Conservation (phyloP, 2,329 filamentous ascomycete genomes). For the Biscogniauxia mediterranea region DNA sequence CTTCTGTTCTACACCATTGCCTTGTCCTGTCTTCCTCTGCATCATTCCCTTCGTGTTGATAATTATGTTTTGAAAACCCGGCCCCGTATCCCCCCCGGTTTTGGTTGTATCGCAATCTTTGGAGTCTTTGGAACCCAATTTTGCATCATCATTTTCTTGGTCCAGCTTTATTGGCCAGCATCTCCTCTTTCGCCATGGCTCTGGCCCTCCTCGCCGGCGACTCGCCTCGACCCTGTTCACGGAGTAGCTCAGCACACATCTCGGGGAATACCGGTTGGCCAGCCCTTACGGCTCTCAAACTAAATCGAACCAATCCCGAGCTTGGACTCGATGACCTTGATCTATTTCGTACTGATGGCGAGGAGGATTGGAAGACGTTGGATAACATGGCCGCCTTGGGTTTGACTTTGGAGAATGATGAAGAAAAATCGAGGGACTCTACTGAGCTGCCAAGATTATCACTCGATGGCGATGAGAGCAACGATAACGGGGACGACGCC, state of each 20-base stretch:
- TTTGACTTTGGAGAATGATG: conserved; percentile 35
- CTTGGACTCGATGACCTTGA: conserved; percentile 34
- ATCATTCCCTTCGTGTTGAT: conserved; percentile 29
- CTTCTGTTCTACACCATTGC: conserved; percentile 3
- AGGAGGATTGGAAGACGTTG: conserved; percentile 38
- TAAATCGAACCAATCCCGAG: conserved; percentile 27
- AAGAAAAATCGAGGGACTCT: conserved; percentile 22
- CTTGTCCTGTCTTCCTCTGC: conserved; percentile 13
- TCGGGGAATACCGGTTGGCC: conserved; percentile 40
- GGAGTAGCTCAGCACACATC: conserved; percentile 38
- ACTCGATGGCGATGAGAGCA: conserved; percentile 22
- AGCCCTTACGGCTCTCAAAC: conserved; percentile 30
- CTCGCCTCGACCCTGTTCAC: conserved; percentile 33
- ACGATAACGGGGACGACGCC: conserved; percentile 8
- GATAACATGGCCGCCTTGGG: conserved; percentile 42
- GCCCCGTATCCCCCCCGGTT: conserved; percentile 23
- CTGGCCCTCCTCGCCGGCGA: conserved; percentile 26
- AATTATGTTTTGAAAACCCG: conserved; percentile 42
- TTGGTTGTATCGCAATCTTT: conserved; percentile 36
- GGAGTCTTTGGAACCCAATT: conserved; percentile 44
- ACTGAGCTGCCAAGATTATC: conserved; percentile 27
- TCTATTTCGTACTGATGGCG: conserved; percentile 31
- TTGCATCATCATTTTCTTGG: conserved; percentile 35
- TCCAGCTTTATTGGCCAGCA: conserved; percentile 27
- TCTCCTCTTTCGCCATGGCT: conserved; percentile 25